These are phyloP conservation scores for Ogataea zsoltii DNA, from an alignment of 805 yeast genomes.

Conservation along the genomic window DNA sequence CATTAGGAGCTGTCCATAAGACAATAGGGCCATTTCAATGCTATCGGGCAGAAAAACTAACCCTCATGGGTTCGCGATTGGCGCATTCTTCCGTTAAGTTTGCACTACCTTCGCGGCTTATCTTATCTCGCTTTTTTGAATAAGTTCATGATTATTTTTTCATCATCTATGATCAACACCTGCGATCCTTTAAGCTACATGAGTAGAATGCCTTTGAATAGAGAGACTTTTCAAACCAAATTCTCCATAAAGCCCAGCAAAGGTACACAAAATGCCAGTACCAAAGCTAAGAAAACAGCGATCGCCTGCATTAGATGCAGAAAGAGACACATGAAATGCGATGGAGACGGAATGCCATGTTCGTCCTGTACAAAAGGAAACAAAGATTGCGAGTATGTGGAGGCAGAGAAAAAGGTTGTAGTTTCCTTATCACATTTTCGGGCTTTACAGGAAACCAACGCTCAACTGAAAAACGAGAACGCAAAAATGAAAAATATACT, in stretches of 20 bases:
- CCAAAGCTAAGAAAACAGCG: constrained; percentile 9
- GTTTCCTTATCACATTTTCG: constrained; percentile 64
- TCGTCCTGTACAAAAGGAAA: constrained; percentile 56
- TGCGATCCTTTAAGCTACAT: no score
- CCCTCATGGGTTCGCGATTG: no score
- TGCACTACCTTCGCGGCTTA: no score
- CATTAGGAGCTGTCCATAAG: no score
- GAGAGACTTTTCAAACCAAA: constrained; percentile 18
- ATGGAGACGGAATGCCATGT: constrained; percentile 66
- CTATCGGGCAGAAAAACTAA: no score
- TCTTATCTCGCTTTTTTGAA: background rate
- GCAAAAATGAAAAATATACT: constrained; percentile 45
- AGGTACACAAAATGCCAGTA: background rate
- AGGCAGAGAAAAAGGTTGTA: constrained; percentile 63
- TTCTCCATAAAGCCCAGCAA: constrained; percentile 12
- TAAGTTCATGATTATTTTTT: background rate
- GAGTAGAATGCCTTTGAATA: constrained; percentile 7
- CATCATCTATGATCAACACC: no score
- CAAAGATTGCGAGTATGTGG: constrained; percentile 62
- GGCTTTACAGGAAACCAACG: constrained; percentile 60
- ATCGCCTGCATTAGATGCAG: constrained; percentile 59
- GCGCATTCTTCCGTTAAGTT: no score
- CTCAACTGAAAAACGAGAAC: constrained; percentile 60
- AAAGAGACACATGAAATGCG: constrained; percentile 67
- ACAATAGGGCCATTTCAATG: no score